A percentile compares a stretch with the other conserved stretches of the same genome.
Conservation (phyloP, 345 rosid species). For the Zanthoxylum bungeanum region DNA sequence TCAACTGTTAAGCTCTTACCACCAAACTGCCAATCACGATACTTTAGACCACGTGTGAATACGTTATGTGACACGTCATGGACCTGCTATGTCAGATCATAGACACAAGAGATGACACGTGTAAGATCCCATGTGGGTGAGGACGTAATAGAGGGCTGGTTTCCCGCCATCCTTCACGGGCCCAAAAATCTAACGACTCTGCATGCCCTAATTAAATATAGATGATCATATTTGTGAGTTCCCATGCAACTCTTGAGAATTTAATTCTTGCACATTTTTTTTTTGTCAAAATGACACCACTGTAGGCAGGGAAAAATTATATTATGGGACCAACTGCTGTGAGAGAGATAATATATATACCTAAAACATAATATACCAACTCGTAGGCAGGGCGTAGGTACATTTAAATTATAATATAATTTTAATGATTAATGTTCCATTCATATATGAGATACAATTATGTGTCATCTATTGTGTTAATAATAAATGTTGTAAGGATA, state of each 20-base stretch:
- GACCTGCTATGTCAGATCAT: conserved; percentile 16
- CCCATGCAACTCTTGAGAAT: background rate
- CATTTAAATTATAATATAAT: too few relatives aligned
- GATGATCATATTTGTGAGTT: background rate
- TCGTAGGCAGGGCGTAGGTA: too few relatives aligned
- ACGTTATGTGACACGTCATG: conserved; percentile 24
- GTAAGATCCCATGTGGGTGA: conserved; percentile 26
- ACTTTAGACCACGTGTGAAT: conserved; percentile 16
- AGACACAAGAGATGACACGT: conserved; percentile 11
- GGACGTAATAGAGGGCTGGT: conserved; percentile 17
- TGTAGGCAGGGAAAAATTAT: too few relatives aligned
- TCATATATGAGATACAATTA: too few relatives aligned
- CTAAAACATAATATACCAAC: too few relatives aligned
- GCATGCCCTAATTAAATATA: background rate
- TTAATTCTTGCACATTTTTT: too few relatives aligned
- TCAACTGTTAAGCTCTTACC: conserved; percentile 1
- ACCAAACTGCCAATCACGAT: background rate
- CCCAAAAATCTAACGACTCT: background rate
- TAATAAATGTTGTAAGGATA: too few relatives aligned
- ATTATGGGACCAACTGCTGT: too few relatives aligned
- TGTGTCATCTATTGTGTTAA: too few relatives aligned
- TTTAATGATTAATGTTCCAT: too few relatives aligned
- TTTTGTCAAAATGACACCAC: too few relatives aligned
- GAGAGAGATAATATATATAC: too few relatives aligned
- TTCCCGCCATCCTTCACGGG: conserved; percentile 36